These are phyloP conservation scores for Pseudozyma sp. DNA, from an alignment of 1,284 basidiomycete genomes.

Conservation along the genomic window DNA sequence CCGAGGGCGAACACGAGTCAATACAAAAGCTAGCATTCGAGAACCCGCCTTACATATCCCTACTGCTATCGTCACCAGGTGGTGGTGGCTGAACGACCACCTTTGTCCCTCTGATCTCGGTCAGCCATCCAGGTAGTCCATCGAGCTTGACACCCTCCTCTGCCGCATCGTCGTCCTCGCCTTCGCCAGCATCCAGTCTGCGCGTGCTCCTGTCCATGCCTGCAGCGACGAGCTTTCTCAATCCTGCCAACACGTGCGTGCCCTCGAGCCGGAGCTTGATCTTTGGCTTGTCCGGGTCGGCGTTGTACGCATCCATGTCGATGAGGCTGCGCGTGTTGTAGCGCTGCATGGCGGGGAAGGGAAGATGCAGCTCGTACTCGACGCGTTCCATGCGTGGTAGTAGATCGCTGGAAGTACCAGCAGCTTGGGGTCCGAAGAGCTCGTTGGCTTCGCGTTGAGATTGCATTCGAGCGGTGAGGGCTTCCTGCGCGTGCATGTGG, in stretches of 20 bases:
- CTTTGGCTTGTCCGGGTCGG: constrained; percentile 36
- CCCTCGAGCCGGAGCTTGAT: constrained; percentile 54
- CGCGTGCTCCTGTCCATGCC: constrained; percentile 46
- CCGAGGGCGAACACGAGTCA: not conserved
- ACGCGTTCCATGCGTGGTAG: constrained; percentile 48
- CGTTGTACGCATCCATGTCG: constrained; percentile 44
- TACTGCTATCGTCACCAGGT: constrained; percentile 37
- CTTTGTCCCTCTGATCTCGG: constrained; percentile 51
- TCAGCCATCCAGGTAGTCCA: constrained; percentile 55
- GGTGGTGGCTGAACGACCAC: constrained; percentile 39
- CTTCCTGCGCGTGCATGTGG: constrained; percentile 4
- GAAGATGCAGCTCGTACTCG: constrained; percentile 53
- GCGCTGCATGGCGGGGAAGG: constrained; percentile 38
- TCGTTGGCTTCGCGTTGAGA: constrained; percentile 40
- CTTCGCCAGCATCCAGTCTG: constrained; percentile 30
- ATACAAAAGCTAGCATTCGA: constrained; percentile 5
- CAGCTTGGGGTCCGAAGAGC: constrained; percentile 35
- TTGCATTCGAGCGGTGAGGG: constrained; percentile 14
- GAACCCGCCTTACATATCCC: constrained; percentile 25
- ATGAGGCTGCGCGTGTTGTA: constrained; percentile 43
- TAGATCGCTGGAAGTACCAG: not conserved
- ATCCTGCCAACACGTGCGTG: constrained; percentile 50
- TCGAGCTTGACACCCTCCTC: constrained; percentile 13
- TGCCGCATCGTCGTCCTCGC: constrained; percentile 15
- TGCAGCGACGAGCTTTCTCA: constrained; percentile 49